Evolutionary conservation across 1,284 basidiomycete genomes (phyloP).

Genomic region (Boletus mariae): DNA sequence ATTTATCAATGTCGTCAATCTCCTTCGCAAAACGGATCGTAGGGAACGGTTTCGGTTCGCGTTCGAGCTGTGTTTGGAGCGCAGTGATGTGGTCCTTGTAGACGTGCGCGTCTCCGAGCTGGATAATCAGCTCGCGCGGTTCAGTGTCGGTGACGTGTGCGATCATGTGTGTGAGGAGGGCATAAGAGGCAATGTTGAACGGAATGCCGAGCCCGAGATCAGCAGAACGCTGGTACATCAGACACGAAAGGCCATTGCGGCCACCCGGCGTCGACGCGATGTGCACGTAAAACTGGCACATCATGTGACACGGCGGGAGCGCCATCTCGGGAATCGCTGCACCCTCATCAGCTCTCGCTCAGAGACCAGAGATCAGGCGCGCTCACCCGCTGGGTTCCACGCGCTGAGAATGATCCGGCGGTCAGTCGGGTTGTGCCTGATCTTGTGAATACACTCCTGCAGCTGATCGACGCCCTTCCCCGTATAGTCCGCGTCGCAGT

Average conservation of each 20-base stretch:
- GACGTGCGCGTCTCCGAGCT: slow-evolving; percentile 96
- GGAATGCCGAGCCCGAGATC: slow-evolving; percentile 96
- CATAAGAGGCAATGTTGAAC: slow-evolving; percentile 98
- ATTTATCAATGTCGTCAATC: slow-evolving; percentile 74
- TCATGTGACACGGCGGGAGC: slow-evolving; percentile 96
- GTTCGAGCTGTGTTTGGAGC: slow-evolving; percentile 74
- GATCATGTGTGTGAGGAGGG: slow-evolving; percentile 95
- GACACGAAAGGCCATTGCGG: slow-evolving; percentile 81
- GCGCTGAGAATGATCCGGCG: slow-evolving; percentile 94
- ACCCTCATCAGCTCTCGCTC: not conserved
- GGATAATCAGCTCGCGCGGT: slow-evolving; percentile 85
- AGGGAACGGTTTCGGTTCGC: slow-evolving; percentile 83
- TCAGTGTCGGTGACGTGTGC: slow-evolving; percentile 86
- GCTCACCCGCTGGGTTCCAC: slow-evolving; percentile 93
- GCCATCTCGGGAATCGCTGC: slow-evolving; percentile 92
- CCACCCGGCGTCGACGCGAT: slow-evolving; percentile 57
- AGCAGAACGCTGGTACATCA: slow-evolving; percentile 98
- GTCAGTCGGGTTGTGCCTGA: slow-evolving; percentile 92
- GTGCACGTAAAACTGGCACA: slow-evolving; percentile 98
- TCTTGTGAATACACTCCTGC: slow-evolving; percentile 83
- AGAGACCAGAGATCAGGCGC: not conserved
- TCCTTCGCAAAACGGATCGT: slow-evolving; percentile 54
- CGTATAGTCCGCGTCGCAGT: slow-evolving; percentile 79
- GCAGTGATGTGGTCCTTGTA: slow-evolving; percentile 92
- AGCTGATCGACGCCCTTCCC: slow-evolving; percentile 95